Base-by-base conservation (phyloP, 345 rosid species). In the Heritiera fomes region DNA sequence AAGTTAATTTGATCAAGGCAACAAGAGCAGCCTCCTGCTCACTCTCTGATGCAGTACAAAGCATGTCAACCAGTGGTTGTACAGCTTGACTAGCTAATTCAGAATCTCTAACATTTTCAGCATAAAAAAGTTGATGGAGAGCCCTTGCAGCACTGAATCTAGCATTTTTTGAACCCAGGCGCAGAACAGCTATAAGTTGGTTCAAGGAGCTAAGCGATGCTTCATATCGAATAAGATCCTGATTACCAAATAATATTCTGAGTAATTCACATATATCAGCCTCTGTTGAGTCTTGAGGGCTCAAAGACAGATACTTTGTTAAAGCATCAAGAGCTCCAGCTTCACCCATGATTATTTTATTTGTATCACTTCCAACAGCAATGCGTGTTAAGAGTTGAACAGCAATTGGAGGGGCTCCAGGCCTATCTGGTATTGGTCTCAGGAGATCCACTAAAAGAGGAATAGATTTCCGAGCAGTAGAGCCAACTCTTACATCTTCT, bases 291-390 rank as follows among this genome's bases (percentile, higher is more conserved):
- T 94, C 96, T 80, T 88, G 93, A 77, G 97, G 94, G 84, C 95
- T 87, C 82, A 85, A 83, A 63, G 98, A 92, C 66, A 94, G 86
- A 82, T 89, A 93, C 80, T 86, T 89, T 5, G 97, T 85, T 68
- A 94, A 84, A 69, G 97, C 96, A 83, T 94, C 98, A 15, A 94
- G 80, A 78, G 93, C 97, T 84, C 98, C 98, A 81, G 93, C 91
- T 87, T 94, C 98, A 73, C 89, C 94, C 92, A 91, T 88, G 32
- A 89, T 75, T 70, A 94, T 79, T 77, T 90, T 94, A 85, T 91
- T 94, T 73, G 89, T 56, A 83, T 91, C 93, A 83, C 93, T 90
- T 77, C 87, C 95, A 67, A 87, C 86, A 38, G 92, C 97, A 77
- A 94, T 82, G 79, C 58, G 84, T 47, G 87, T 90, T 82, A 94